Evolutionary conservation across 306 rosid species (phyloP).

Genomic region (Neltuma alba): DNA sequence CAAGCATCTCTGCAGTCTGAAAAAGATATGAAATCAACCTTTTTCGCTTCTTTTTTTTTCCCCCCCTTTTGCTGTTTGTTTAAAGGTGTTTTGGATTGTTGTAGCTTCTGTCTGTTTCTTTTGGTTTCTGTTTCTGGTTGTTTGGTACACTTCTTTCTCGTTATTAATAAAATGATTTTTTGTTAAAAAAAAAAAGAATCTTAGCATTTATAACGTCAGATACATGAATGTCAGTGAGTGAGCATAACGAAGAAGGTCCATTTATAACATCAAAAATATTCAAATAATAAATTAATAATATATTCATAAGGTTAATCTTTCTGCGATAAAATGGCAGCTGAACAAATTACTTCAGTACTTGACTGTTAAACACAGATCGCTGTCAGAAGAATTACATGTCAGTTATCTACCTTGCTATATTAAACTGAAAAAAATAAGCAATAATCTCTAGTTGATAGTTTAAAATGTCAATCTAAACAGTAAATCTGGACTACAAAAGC

Average conservation of each 20-base stretch:
- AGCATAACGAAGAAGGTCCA: not conserved
- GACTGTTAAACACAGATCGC: not conserved
- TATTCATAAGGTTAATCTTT: not conserved
- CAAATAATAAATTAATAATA: not conserved
- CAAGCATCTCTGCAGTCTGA: constrained; percentile 99
- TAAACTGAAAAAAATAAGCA: not conserved
- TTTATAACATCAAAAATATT: not conserved
- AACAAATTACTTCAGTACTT: not conserved
- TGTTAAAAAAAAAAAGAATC: too few relatives aligned
- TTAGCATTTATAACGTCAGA: not conserved
- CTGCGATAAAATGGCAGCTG: not conserved
- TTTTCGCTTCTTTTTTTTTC: too few relatives aligned
- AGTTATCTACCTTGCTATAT: not conserved
- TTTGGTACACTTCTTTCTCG: too few relatives aligned
- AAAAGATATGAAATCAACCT: constrained; percentile 31
- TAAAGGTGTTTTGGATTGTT: constrained; percentile 21
- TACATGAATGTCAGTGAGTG: not conserved
- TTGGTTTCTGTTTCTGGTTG: too few relatives aligned
- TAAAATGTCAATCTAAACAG: not conserved
- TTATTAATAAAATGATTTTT: too few relatives aligned
- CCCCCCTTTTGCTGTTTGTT: too few relatives aligned
- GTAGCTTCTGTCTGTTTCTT: too few relatives aligned
- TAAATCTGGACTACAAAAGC: not conserved
- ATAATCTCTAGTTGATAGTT: not conserved
- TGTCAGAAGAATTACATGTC: not conserved